A percentile compares a stretch with the other conserved stretches of the same genome.
phyloP scores from a whole-genome alignment of 331 rosid genomes.

The Phaseolus coccineus region DNA sequence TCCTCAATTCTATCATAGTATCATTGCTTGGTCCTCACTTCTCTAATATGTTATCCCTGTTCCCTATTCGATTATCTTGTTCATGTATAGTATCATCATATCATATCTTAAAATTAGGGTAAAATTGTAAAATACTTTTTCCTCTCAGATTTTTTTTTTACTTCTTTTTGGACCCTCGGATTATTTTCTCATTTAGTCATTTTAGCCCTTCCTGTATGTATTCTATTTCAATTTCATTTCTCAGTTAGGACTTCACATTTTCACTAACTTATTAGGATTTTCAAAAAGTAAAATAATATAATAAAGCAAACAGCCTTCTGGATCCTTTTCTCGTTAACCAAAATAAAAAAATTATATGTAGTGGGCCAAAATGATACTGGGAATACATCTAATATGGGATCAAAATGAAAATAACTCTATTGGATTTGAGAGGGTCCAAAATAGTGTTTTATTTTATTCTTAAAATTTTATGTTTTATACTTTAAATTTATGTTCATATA shows the following conservation, averaged over 20 bases:
- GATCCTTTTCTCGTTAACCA: background rate
- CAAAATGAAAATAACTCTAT: too few species aligned
- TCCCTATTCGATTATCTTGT: background rate
- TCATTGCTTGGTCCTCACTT: conserved; percentile 21
- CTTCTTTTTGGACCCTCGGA: background rate
- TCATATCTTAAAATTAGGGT: too few species aligned
- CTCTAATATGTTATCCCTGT: background rate
- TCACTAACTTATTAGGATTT: background rate
- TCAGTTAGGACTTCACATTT: background rate
- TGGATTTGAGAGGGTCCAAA: background rate
- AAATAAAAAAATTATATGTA: background rate
- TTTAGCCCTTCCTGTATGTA: background rate
- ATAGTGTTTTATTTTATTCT: background rate
- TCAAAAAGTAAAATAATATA: too few species aligned
- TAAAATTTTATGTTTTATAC: background rate
- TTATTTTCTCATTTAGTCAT: background rate
- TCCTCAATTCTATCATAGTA: conserved; percentile 1
- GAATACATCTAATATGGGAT: background rate
- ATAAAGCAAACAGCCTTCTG: background rate
- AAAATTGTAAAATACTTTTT: too few species aligned
- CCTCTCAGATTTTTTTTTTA: background rate
- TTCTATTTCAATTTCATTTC: background rate
- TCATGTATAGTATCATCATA: background rate
- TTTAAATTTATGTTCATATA: background rate
- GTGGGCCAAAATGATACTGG: background rate